Evolutionary conservation across 2,329 filamentous ascomycete species (phyloP), one percentile per base, ranked within the genome.

Genomic region (Sporothrix brasiliensis): DNA sequence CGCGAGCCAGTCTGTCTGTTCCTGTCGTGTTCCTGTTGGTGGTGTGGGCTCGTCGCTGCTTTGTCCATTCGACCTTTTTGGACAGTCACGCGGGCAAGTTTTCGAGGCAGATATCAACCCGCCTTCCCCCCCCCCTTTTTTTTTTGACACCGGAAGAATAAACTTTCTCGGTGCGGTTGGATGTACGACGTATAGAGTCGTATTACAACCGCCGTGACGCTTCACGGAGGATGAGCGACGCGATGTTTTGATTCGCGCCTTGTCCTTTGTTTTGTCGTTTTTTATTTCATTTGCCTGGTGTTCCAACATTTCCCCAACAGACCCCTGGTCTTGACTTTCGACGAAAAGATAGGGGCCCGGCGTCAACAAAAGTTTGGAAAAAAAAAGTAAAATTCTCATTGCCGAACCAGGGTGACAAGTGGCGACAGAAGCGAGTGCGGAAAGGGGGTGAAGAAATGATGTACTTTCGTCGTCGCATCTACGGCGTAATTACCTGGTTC

Each of bases 11-110:
- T 9, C 34, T 34, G 4, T 34, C 6, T 34, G 6, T 9, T 34
- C 34, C 2, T 63, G 58, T 61, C 47, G 58, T 34, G 6, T 9
- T 34, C 34, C 2, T 63, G 58, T 61, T 63, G 58, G 58, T 47
- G 58, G 58, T 63, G 58, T 47, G 58, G 58, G 39, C 58, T 63
- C 58, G n/a, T 6, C 4, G 21, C 21, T 63, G 58, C 58, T 63
- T 47, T 63, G 58, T 63, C 21, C 39, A 44, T 47, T n/a, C 58
- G 39, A 39, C 16, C 39, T 13, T 21, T 49, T 65, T 21, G 61
- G 61, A 50, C 21, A 34, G 61, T 67, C 65, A 67, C 65, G 65
- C 49, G 65, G 65, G 61, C 61, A 65, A 16, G 47, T 63, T 63
- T 61, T 54, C 27, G 24, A 30, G 52, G 19, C 39, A 41, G n/a